Base-by-base conservation (phyloP, 768 basidiomycete genomes). In the Suillus fuscotomentosus region DNA sequence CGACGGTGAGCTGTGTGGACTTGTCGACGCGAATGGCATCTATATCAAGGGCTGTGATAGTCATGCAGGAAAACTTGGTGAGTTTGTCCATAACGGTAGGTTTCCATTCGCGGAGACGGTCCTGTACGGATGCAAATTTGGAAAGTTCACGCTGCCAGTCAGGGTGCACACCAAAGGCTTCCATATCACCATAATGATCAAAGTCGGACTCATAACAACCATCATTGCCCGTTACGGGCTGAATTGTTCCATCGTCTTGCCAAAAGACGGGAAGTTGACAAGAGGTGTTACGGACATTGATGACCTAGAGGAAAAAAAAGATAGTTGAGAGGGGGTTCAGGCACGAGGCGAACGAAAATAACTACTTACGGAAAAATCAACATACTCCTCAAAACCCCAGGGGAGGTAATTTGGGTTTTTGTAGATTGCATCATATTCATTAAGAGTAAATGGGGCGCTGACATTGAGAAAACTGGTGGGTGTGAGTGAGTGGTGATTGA, bases 1-100 rank as follows among this genome's bases (percentile, higher is more conserved):
- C 88, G 17, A 97, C 86, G 6, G 93, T 92, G 63, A 97, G 85
- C 73, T 97, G 95, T 0, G 94, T 96, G 34, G 95, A 87, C 76
- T 97, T 97, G 75, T 97, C 95, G 77, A 97, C 88, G 77, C 95
- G 95, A 73, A 97, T 97, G 63, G 88, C 95, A 73, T 97, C 95
- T 69, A 97, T 82, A 71, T 97, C 95, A 57, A 97, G 86, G 0
- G 95, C 90, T 48, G 86, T 86, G 77, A 97, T 92, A 38, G 88
- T 86, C 82, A 97, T 84, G 80, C 95, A 97, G 2, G 91, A 84
- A 73, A 96, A 95, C 39, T 80, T 78, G 66, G 88, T 80, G 59
- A 97, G 86, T 77, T 90, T 92, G 10, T 81, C 83, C 84, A 91
- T 88, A 60, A 95, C 94, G 2, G 80, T 72, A 0, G 92, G 87